A percentile compares a stretch with the other conserved stretches of the same genome.
Conservation (phyloP, 2,329 filamentous ascomycete genomes). For the Tolypocladium sp. region DNA sequence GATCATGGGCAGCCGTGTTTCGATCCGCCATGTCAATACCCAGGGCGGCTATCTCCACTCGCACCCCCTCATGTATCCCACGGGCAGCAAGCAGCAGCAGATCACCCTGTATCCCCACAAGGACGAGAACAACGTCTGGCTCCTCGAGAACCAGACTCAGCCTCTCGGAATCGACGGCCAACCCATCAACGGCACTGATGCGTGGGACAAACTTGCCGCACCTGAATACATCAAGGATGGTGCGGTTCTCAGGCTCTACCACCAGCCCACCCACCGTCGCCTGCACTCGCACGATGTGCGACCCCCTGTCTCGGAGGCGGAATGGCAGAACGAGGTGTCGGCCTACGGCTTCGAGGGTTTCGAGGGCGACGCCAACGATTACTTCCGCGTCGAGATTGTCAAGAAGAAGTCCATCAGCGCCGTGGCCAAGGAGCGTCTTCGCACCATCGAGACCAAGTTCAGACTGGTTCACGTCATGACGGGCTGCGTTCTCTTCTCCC, state of each 20-base stretch:
- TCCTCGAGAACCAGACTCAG: conserved; percentile 93
- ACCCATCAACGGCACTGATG: conserved; percentile 68
- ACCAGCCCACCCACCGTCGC: conserved; percentile 72
- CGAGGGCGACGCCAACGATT: conserved; percentile 90
- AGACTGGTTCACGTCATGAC: conserved; percentile 94
- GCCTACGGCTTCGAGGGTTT: conserved; percentile 98
- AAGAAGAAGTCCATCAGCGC: conserved; percentile 76
- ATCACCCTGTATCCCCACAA: conserved; percentile 98
- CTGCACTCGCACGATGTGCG: conserved; percentile 95
- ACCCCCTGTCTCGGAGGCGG: conserved; percentile 73
- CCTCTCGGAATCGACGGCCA: conserved; percentile 69
- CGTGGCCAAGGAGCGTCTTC: conserved; percentile 71
- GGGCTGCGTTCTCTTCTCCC: conserved; percentile 90
- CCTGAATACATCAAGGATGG: conserved; percentile 68
- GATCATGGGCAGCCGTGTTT: conserved; percentile 76
- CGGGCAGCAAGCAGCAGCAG: conserved; percentile 96
- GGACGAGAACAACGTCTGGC: conserved; percentile 94
- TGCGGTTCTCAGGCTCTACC: conserved; percentile 72
- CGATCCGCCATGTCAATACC: conserved; percentile 88
- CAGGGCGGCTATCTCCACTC: conserved; percentile 97
- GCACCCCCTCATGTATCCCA: conserved; percentile 94
- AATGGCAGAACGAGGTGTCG: conserved; percentile 94
- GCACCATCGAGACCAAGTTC: conserved; percentile 96
- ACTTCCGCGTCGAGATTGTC: conserved; percentile 90
- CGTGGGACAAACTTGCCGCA: conserved; percentile 64